Percentiles rank a stretch among this genome's conserved stretches.
Conservation (phyloP, 2,329 filamentous ascomycete genomes). For the Fusarium mexicanum region DNA sequence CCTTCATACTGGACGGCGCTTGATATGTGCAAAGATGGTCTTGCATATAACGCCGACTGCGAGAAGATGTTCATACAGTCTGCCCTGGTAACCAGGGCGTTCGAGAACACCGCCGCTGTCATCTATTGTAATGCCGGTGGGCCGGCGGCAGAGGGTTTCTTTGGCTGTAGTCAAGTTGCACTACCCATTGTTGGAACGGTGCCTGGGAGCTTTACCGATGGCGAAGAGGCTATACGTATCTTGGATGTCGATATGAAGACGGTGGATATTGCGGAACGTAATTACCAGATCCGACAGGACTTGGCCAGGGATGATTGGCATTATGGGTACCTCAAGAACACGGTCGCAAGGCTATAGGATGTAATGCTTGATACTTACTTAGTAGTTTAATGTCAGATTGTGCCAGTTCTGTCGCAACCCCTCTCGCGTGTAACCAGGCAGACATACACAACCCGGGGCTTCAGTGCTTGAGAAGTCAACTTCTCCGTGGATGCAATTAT, state of each 20-base stretch:
- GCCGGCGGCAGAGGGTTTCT: conserved; percentile 28
- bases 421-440: not conserved
- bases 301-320: conserved; percentile 69
- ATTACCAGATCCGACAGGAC: conserved; percentile 70
- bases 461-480: too few relatives aligned
- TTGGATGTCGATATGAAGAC: conserved; percentile 72
- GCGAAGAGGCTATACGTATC: conserved; percentile 69
- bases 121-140: conserved; percentile 77
- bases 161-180: conserved; percentile 68
- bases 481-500: not conserved
- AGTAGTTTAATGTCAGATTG: not conserved
- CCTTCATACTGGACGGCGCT: conserved; percentile 73
- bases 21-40: conserved; percentile 60
- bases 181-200: conserved; percentile 72
- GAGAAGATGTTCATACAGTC: conserved; percentile 74
- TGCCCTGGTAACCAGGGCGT: conserved; percentile 70
- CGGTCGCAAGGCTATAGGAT: not conserved
- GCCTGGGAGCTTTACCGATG: conserved; percentile 62
- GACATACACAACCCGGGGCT: too few relatives aligned
- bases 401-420: not conserved
- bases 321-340: conserved; percentile 53
- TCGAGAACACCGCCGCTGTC: conserved; percentile 78
- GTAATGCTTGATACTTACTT: not conserved
- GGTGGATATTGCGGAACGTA: conserved; percentile 74
- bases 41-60: conserved; percentile 65